Percentiles rank a stretch among this genome's conserved stretches.
phyloP scores from a whole-genome alignment of 2,329 filamentous ascomycete species.

The Aspergillus sp. region DNA sequence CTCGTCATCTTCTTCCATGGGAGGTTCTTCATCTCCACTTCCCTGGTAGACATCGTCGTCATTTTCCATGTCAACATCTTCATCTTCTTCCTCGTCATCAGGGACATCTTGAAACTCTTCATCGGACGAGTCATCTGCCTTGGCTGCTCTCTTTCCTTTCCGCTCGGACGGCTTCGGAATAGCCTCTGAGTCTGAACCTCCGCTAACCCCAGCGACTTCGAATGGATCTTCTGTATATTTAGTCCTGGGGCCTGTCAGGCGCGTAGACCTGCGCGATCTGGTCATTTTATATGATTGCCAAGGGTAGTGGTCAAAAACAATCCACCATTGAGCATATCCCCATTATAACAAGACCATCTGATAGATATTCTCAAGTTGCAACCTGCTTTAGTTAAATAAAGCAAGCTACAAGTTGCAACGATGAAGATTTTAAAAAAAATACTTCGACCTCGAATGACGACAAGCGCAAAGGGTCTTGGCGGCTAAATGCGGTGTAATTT shows the following conservation, averaged over 20 bases:
- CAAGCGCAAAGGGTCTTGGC: no score
- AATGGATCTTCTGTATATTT: conserved; percentile 34
- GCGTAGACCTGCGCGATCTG: conserved; percentile 29
- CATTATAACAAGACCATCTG: no score
- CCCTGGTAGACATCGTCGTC: conserved; percentile 5
- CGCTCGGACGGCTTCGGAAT: conserved; percentile 1
- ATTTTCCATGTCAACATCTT: conserved; percentile 11
- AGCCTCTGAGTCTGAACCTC: conserved; percentile 19
- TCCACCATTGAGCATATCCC: no score
- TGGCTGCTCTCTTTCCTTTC: conserved; percentile 12
- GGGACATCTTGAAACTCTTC: conserved; percentile 28
- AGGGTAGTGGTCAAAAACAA: no score
- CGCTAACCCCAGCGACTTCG: conserved; percentile 26
- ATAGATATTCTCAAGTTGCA: no score
- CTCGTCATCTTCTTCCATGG: conserved; percentile 8
- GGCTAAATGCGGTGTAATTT: no score
- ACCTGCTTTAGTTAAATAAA: no score
- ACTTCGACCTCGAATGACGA: no score
- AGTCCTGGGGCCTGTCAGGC: conserved; percentile 23
- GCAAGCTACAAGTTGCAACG: no score
- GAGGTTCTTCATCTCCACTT: conserved; percentile 7
- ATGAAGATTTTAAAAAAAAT: no score
- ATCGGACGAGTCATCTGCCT: conserved; percentile 23
- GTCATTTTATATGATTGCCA: conserved; percentile 15
- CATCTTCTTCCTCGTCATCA: conserved; percentile 18